Conservation (phyloP, 495 filamentous ascomycete genomes). For the Corynascus novoguineensis region DNA sequence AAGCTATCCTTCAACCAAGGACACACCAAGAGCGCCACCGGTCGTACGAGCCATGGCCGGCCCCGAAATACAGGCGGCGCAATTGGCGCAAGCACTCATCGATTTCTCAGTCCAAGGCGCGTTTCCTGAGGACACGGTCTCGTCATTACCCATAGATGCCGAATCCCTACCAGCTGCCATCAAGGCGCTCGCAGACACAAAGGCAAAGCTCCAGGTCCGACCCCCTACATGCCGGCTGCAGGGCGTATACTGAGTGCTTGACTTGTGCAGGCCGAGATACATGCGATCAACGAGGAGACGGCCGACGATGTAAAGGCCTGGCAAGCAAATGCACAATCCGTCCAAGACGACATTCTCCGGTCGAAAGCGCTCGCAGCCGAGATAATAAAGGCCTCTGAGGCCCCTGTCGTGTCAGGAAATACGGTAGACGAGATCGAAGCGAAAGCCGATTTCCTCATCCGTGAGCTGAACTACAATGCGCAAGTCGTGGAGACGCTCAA, state of each 20-base stretch:
- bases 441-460: conserved; percentile 65
- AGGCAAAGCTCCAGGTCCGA: conserved; percentile 62
- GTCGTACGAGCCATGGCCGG: conserved; percentile 20
- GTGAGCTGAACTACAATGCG: conserved; percentile 71
- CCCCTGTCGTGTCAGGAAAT: conserved; percentile 53
- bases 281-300: conserved; percentile 62
- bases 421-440: conserved; percentile 59
- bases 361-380: conserved; percentile 66
- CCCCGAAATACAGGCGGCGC: conserved; percentile 10
- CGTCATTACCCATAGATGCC: conserved; percentile 56
- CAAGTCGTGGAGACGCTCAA: conserved; percentile 58
- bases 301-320: conserved; percentile 75
- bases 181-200: conserved; percentile 58
- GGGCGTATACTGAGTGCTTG: conserved; percentile 11
- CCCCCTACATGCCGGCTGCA: background rate
- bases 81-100: conserved; percentile 61
- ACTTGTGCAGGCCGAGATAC: conserved; percentile 57
- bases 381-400: conserved; percentile 67
- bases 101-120: conserved; percentile 62
- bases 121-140: conserved; percentile 70
- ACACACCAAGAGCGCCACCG: background rate
- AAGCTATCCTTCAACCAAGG: background rate
- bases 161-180: conserved; percentile 57
- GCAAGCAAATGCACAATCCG: conserved; percentile 73
- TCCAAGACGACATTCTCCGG: conserved; percentile 74